Evolutionary conservation across 2,329 filamentous ascomycete genomes (phyloP), one percentile per base, ranked within the genome.

Genomic region (Exutisphaerella laricina): DNA sequence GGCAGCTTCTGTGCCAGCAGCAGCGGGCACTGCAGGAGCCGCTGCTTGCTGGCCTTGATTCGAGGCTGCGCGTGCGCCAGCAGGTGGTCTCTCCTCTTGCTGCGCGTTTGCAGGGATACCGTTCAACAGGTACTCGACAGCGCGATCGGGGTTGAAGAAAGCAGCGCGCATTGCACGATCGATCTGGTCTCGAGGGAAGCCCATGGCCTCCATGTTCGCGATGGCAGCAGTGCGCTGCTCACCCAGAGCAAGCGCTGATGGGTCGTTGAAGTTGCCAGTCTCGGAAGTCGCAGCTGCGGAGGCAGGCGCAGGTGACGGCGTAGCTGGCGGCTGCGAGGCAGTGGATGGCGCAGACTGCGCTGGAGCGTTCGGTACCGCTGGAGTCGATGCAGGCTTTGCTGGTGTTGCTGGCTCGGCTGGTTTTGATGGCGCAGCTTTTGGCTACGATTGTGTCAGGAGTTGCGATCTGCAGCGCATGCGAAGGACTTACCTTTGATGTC

Each of bases 121-220:
- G 56, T 71, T 95, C 61, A 98, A 66, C 9, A 98, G 79, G 61
- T 98, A 98, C 66, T 98, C 92, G 43, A 98, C 90, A 41, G 92
- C 92, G 58, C 92, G 88, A 66, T 97, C 90, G 10, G 90, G 88
- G 70, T 98, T 98, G 75, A 85, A 94, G 68, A 87, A 98, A 10
- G 92, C 92, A 51, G 92, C 92, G 60, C 90, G 85, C 84, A 98
- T 92, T 39, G 92, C 92, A 35, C 84, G 80, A 57, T 96, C 88
- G 55, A 96, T 95, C 62, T 94, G 85, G 39, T 80, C 73, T 60
- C 89, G 79, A 60, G 86, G 80, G 57, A 98, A 98, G 6, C 92
- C 92, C 92, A 98, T 98, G 54, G 84, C 84, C 70, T 95, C 89
- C 88, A 98, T 95, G 63, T 89, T 88, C 36, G 84, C 77, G 59